Conservation (phyloP, 805 yeast genomes). For the Sungouiella blattae region DNA sequence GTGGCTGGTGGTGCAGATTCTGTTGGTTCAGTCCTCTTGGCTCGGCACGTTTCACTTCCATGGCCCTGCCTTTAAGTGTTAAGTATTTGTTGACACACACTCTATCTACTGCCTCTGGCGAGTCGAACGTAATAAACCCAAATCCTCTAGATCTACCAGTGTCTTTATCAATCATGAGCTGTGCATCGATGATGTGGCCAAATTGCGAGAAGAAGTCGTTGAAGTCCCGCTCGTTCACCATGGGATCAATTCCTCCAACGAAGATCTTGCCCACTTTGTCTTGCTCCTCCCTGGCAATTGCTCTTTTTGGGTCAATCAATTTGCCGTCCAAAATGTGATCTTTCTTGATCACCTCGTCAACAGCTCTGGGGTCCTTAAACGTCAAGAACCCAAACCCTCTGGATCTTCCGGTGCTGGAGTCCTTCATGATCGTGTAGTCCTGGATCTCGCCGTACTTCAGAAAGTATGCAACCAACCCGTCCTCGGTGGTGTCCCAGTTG, state of each 20-base stretch:
- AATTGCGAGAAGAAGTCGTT: constrained; percentile 80
- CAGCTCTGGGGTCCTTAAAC: constrained; percentile 75
- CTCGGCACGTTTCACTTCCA: constrained; percentile 82
- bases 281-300: constrained; percentile 96
- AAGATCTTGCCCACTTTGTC: constrained; percentile 95
- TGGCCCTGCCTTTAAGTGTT: constrained; percentile 78
- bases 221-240: constrained; percentile 88
- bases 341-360: constrained; percentile 78
- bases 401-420: constrained; percentile 78
- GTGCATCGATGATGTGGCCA: constrained; percentile 92
- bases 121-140: constrained; percentile 93
- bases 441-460: constrained; percentile 83
- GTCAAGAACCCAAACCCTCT: constrained; percentile 95
- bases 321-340: constrained; percentile 93
- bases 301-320: constrained; percentile 94
- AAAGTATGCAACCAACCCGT: constrained; percentile 76
- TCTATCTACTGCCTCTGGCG: constrained; percentile 89
- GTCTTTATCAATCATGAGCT: constrained; percentile 94
- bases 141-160: constrained; percentile 96
- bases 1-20: constrained; percentile 21
- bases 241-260: constrained; percentile 95
- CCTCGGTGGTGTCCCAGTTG: constrained; percentile 97
- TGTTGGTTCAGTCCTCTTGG: constrained; percentile 68
- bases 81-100: constrained; percentile 80
- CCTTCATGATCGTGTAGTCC: constrained; percentile 92